A percentile compares a stretch with the other conserved stretches of the same genome.
These are phyloP conservation scores for Orychophragmus violaceus DNA, from an alignment of 345 rosid species.

Conservation along the genomic window DNA sequence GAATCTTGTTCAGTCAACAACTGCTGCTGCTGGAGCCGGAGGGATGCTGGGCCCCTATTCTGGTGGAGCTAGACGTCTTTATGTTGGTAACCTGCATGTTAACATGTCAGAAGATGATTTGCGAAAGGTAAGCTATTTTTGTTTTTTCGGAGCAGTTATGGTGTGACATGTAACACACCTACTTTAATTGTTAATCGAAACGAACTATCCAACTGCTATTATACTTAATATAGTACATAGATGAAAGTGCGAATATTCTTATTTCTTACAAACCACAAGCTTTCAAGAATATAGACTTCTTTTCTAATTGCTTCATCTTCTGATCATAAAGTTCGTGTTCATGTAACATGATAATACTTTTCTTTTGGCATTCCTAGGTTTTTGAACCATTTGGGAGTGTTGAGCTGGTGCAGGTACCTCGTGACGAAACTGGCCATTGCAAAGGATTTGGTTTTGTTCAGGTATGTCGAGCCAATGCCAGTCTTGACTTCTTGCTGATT, in stretches of 20 bases:
- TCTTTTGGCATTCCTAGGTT: slow-evolving; percentile 43
- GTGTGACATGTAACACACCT: neutral
- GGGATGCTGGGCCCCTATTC: slow-evolving; percentile 63
- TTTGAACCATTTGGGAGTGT: slow-evolving; percentile 92
- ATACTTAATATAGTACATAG: neutral
- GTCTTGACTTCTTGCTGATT: neutral
- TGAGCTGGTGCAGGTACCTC: slow-evolving; percentile 93
- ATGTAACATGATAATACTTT: too few species aligned
- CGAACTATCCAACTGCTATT: neutral
- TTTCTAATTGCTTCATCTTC: neutral
- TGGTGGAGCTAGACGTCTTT: slow-evolving; percentile 85
- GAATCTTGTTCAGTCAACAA: slow-evolving; percentile 90
- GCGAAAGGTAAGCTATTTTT: slow-evolving; percentile 54
- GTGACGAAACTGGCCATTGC: slow-evolving; percentile 80
- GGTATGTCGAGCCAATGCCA: slow-evolving; percentile 40
- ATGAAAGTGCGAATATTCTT: neutral
- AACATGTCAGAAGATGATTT: slow-evolving; percentile 89
- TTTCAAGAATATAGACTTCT: neutral
- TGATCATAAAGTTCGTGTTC: neutral
- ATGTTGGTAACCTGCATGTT: slow-evolving; percentile 87
- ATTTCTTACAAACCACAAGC: neutral
- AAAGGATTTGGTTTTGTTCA: slow-evolving; percentile 98
- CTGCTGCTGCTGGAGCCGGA: slow-evolving; percentile 57
- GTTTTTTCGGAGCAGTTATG: neutral
- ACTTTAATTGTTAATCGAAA: too few species aligned